Evolutionary conservation across 2,329 filamentous ascomycete genomes (phyloP).

Genomic region (Colletotrichum gigasporum): DNA sequence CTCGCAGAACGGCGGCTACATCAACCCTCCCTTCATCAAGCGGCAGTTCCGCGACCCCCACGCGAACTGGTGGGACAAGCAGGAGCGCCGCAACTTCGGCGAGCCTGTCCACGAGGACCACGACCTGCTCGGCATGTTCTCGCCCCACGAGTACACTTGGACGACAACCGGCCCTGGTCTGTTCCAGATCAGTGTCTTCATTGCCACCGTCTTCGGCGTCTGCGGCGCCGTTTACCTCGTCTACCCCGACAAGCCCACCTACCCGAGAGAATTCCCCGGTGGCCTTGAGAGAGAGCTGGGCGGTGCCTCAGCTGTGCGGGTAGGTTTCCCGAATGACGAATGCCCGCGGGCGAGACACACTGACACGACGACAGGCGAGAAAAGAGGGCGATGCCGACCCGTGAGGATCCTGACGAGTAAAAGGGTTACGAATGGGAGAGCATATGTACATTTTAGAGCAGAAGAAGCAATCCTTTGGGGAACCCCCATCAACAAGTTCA

Average conservation of each 20-base stretch:
- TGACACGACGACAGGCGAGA: slow-evolving; percentile 54
- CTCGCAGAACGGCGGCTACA: slow-evolving; percentile 83
- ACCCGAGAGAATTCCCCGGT: slow-evolving; percentile 75
- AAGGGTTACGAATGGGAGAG: slow-evolving; percentile 14
- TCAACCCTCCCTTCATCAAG: slow-evolving; percentile 83
- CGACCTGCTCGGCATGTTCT: slow-evolving; percentile 90
- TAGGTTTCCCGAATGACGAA: slow-evolving; percentile 53
- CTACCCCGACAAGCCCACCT: slow-evolving; percentile 78
- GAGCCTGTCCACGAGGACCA: slow-evolving; percentile 98
- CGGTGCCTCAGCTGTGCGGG: slow-evolving; percentile 71
- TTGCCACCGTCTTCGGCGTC: slow-evolving; percentile 70
- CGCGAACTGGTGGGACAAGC: slow-evolving; percentile 95
- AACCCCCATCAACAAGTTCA: slow-evolving; percentile 16
- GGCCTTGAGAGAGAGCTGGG: slow-evolving; percentile 81
- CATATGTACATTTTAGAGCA: slow-evolving; percentile 32
- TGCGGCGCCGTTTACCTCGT: slow-evolving; percentile 73
- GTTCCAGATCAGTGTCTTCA: slow-evolving; percentile 74
- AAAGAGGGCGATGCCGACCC: slow-evolving; percentile 64
- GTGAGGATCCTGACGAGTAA: slow-evolving; percentile 38
- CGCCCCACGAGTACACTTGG: slow-evolving; percentile 89
- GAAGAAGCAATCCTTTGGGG: slow-evolving; percentile 28
- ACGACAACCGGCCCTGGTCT: slow-evolving; percentile 74
- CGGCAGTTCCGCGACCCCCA: slow-evolving; percentile 93
- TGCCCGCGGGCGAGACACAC: not conserved
- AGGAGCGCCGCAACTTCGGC: slow-evolving; percentile 96